Conservation (phyloP, 106 monocot genomes). For the Dioscorea alata region DNA sequence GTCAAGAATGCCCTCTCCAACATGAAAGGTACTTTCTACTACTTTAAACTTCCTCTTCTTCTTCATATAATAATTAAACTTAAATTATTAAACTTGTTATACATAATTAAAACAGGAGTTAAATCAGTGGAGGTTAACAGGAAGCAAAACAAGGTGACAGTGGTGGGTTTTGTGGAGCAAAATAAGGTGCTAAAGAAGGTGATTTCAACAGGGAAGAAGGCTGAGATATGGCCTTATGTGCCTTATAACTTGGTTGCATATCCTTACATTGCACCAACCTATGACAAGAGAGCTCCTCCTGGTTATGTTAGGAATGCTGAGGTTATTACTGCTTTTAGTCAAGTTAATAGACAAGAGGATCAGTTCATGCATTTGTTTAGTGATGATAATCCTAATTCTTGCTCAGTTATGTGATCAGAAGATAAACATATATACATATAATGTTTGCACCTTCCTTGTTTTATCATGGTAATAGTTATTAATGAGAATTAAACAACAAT, state of each 20-base stretch:
- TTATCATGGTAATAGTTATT: no score
- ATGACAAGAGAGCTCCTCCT: slow-evolving; percentile 45
- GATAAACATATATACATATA: not conserved
- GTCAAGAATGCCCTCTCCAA: slow-evolving; percentile 41
- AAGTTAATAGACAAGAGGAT: slow-evolving; percentile 17
- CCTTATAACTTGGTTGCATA: slow-evolving; percentile 25
- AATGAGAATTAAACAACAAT: no score
- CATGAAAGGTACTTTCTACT: slow-evolving; percentile 21
- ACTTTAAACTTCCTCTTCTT: not conserved
- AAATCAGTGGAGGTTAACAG: slow-evolving; percentile 27
- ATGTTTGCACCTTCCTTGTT: no score
- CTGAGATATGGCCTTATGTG: slow-evolving; percentile 49
- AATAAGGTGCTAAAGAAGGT: slow-evolving; percentile 44
- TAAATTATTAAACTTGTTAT: not conserved
- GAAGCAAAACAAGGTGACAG: slow-evolving; percentile 42
- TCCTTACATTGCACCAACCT: slow-evolving; percentile 23
- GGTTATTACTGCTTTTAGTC: not conserved
- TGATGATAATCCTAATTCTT: slow-evolving; percentile 51
- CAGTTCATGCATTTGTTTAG: slow-evolving; percentile 36
- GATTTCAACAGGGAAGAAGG: slow-evolving; percentile 33
- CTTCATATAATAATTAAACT: not conserved
- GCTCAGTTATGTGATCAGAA: slow-evolving; percentile 38
- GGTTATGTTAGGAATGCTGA: slow-evolving; percentile 44
- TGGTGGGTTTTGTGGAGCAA: slow-evolving; percentile 31
- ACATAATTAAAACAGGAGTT: slow-evolving; percentile 30